A percentile compares a stretch with the other conserved stretches of the same genome.
Conservation (phyloP, 2,329 filamentous ascomycete species). For the Hypoxylon sp. region DNA sequence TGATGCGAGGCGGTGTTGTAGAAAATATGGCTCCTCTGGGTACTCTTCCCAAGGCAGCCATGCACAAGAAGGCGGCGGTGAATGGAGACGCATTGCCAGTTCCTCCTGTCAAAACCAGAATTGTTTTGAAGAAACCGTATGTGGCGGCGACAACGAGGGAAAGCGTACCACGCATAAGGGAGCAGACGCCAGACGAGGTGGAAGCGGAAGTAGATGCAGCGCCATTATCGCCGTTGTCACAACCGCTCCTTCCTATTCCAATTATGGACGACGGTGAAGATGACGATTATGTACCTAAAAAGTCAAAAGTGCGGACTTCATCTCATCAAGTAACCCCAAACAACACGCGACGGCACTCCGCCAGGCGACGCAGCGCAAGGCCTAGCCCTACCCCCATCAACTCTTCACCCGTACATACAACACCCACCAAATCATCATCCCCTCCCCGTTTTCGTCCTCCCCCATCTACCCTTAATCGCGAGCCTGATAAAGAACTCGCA, state of each 20-base stretch:
- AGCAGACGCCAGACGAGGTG: slow-evolving; percentile 16
- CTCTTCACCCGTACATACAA: slow-evolving; percentile 14
- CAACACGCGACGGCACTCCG: slow-evolving; percentile 49
- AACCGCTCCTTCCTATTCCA: slow-evolving; percentile 42
- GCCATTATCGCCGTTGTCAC: slow-evolving; percentile 47
- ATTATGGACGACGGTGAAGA: slow-evolving; percentile 57
- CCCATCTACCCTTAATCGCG: slow-evolving; percentile 40
- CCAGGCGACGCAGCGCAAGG: slow-evolving; percentile 48
- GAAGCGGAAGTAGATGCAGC: slow-evolving; percentile 32
- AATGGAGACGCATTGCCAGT: slow-evolving; percentile 53
- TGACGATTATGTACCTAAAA: slow-evolving; percentile 62
- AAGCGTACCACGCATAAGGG: slow-evolving; percentile 40
- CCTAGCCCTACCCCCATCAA: slow-evolving; percentile 47
- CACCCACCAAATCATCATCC: slow-evolving; percentile 7
- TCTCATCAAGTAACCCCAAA: slow-evolving; percentile 34
- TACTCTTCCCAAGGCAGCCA: slow-evolving; percentile 75
- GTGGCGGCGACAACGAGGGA: slow-evolving; percentile 53
- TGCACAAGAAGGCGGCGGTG: slow-evolving; percentile 66
- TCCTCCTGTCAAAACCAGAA: slow-evolving; percentile 49
- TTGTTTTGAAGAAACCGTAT: slow-evolving; percentile 53
- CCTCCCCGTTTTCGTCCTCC: slow-evolving; percentile 45
- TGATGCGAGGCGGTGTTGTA: slow-evolving; percentile 81
- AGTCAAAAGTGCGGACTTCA: slow-evolving; percentile 48
- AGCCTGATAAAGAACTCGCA: slow-evolving; percentile 61
- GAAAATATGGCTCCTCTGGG: slow-evolving; percentile 89